Conservation (phyloP, 257 asterid genomes). For the Solanum paucissectum region DNA sequence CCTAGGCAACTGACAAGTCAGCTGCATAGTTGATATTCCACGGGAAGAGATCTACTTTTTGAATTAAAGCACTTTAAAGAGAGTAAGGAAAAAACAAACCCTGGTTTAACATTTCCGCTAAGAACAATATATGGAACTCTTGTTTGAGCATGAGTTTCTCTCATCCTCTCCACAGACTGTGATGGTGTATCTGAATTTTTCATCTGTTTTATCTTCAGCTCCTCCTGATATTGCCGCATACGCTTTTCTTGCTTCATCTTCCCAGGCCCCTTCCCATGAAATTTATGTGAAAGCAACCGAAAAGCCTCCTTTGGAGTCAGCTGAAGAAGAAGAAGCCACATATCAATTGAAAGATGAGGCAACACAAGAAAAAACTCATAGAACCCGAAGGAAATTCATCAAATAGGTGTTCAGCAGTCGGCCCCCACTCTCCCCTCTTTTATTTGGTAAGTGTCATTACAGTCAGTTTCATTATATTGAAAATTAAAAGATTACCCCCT, state of each 20-base stretch:
- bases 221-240: conserved; percentile 82
- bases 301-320: conserved; percentile 93
- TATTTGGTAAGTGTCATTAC: background rate
- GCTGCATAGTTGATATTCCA: background rate
- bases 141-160: conserved; percentile 69
- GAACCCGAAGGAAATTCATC: background rate
- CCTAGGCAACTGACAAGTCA: background rate
- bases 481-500: background rate
- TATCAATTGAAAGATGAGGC: background rate
- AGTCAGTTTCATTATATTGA: background rate
- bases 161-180: conserved; percentile 80
- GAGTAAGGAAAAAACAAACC: conserved; percentile 37
- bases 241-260: conserved; percentile 93
- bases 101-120: conserved; percentile 82
- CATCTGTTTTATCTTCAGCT: conserved; percentile 88
- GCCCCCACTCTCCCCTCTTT: background rate
- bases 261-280: conserved; percentile 98
- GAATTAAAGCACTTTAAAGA: background rate
- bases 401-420: background rate
- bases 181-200: conserved; percentile 91
- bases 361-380: background rate
- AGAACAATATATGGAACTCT: conserved; percentile 75
- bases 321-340: conserved; percentile 27
- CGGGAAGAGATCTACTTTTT: background rate
- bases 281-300: conserved; percentile 79